Conservation (phyloP, 2,329 filamentous ascomycete genomes). For the Fusarium sp. region DNA sequence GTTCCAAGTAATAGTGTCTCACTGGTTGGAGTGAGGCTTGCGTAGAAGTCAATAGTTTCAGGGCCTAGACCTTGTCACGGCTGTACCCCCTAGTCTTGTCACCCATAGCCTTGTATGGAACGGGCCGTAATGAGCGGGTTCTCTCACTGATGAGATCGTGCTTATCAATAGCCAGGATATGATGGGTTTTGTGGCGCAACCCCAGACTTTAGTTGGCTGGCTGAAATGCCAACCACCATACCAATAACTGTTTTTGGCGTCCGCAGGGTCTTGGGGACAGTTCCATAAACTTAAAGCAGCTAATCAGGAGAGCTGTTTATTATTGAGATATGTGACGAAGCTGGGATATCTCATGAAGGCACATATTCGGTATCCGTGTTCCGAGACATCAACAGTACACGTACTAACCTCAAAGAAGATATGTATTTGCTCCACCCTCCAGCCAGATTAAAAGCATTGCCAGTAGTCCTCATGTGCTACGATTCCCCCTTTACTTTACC, state of each 20-base stretch:
- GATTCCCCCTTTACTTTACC: rapidly evolving
- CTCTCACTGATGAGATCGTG: rapidly evolving
- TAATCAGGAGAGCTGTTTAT: neutral
- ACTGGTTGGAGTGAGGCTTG: neutral
- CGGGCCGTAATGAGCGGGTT: neutral
- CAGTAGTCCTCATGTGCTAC: neutral
- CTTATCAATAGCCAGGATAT: neutral
- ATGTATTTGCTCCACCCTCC: rapidly evolving
- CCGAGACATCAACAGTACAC: neutral
- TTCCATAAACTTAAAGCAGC: neutral
- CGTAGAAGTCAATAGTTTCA: neutral
- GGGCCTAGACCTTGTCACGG: neutral
- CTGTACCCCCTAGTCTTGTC: too few species aligned
- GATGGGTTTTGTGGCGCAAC: neutral
- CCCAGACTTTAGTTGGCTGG: neutral
- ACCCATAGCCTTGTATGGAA: neutral
- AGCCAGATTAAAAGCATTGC: rapidly evolving
- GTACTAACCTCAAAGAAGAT: too few species aligned
- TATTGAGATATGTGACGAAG: neutral
- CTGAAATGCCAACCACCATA: constrained; percentile 8
- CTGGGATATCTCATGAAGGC: rapidly evolving
- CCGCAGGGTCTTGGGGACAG: neutral
- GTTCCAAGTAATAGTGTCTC: too few species aligned
- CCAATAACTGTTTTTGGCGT: neutral
- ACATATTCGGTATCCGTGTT: neutral